A percentile compares a stretch with the other conserved stretches of the same genome.
phyloP scores from a whole-genome alignment of 805 yeast genomes.

The Candida namnaoensis region DNA sequence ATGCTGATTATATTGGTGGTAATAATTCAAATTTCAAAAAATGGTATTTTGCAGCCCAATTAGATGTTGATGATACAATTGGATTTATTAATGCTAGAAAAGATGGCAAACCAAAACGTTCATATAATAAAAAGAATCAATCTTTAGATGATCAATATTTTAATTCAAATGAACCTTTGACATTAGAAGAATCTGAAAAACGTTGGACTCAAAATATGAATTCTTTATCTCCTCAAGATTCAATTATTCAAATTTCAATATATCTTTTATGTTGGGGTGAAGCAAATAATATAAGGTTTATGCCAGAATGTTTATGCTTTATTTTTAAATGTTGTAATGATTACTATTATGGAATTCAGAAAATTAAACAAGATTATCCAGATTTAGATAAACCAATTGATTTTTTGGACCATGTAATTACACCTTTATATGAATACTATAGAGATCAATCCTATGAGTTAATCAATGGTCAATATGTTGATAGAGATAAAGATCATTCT shows the following conservation, averaged over 20 bases:
- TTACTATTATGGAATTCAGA: constrained; percentile 41
- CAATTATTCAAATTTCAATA: constrained; percentile 55
- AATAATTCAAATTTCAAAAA: constrained; percentile 56
- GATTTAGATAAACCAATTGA: constrained; percentile 22
- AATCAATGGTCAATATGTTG: constrained; percentile 33
- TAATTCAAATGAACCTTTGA: background rate
- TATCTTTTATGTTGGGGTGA: constrained; percentile 86
- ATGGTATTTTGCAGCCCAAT: constrained; percentile 71
- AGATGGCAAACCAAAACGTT: constrained; percentile 15
- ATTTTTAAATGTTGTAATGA: constrained; percentile 77
- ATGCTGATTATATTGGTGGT: constrained; percentile 74
- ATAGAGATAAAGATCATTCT: constrained; percentile 55
- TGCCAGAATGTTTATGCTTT: constrained; percentile 86
- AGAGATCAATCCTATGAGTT: constrained; percentile 43
- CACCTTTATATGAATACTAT: constrained; percentile 63
- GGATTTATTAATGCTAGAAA: constrained; percentile 24
- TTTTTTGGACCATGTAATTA: constrained; percentile 60
- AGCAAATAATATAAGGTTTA: constrained; percentile 74
- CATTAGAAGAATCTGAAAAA: constrained; percentile 34
- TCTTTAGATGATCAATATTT: background rate
- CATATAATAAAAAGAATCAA: constrained; percentile 1
- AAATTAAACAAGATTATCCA: constrained; percentile 20
- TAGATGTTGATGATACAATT: constrained; percentile 48
- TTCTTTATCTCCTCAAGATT: constrained; percentile 39
- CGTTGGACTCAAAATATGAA: constrained; percentile 47